Conservation (phyloP, 768 basidiomycete species). For the Naganishia vishniacii region DNA sequence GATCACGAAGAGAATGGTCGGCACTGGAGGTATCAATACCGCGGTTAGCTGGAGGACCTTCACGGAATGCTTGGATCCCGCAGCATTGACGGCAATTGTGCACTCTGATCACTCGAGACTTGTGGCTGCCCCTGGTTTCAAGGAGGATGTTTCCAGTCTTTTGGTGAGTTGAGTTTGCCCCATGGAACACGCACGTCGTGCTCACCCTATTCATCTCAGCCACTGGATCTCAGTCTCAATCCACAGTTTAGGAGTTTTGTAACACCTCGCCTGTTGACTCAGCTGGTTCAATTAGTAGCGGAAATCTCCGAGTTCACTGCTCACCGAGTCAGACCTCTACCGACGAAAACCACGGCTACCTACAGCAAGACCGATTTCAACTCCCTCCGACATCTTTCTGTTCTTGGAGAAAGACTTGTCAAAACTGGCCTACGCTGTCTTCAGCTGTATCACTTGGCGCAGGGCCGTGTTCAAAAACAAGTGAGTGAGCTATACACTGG, state of each 20-base stretch:
- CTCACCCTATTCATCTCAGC: not conserved
- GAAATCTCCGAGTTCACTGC: not conserved
- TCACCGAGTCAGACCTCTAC: not conserved
- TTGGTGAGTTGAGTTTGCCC: not conserved
- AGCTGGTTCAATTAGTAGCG: not conserved
- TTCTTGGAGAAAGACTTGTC: not conserved
- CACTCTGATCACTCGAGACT: not conserved
- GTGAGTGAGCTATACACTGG: not conserved
- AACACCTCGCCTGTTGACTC: not conserved
- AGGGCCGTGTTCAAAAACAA: not conserved
- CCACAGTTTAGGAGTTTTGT: not conserved
- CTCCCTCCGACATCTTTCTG: not conserved
- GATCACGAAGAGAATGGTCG: not conserved
- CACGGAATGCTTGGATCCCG: not conserved
- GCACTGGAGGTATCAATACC: not conserved
- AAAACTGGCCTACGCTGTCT: not conserved
- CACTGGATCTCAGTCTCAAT: conserved; percentile 9
- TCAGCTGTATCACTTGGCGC: not conserved
- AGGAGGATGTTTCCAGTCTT: not conserved
- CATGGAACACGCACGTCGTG: not conserved
- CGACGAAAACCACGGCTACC: not conserved
- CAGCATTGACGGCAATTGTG: not conserved
- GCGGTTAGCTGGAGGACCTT: not conserved
- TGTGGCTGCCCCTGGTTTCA: not conserved
- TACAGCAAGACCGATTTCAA: conserved; percentile 17